phyloP scores from a whole-genome alignment of 768 basidiomycete genomes.

The Mycena kentingensis region DNA sequence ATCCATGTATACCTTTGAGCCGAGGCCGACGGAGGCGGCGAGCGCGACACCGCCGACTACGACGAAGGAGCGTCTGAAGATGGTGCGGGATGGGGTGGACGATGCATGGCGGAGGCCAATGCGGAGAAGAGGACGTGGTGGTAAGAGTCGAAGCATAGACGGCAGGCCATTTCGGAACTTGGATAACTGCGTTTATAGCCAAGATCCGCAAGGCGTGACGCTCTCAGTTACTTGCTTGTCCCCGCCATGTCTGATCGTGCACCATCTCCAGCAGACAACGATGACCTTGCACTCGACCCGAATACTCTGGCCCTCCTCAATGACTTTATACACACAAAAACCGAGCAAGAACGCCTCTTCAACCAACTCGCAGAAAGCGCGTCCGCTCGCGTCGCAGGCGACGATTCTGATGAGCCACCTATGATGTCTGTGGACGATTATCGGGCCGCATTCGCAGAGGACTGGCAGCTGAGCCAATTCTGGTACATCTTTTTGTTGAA shows the following conservation, averaged over 20 bases:
- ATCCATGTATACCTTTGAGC: constrained; percentile 11
- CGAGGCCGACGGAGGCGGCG: constrained; percentile 3
- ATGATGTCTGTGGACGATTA: constrained; percentile 44
- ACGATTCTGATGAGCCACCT: constrained; percentile 29
- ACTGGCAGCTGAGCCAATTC: constrained; percentile 55
- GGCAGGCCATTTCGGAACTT: not conserved
- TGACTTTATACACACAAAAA: constrained; percentile 40
- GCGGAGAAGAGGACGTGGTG: not conserved
- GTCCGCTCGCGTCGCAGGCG: constrained; percentile 36
- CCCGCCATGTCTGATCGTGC: not conserved
- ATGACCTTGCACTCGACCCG: constrained; percentile 38
- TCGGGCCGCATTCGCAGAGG: constrained; percentile 45
- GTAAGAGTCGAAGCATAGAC: not conserved
- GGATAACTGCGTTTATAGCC: not conserved
- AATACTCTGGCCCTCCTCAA: constrained; percentile 44
- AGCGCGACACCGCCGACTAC: constrained; percentile 15
- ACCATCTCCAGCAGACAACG: constrained; percentile 28
- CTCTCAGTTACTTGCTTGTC: no score
- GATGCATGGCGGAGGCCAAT: constrained; percentile 15
- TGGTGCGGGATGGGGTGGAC: not conserved
- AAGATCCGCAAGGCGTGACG: not conserved
- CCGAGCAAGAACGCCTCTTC: constrained; percentile 46
- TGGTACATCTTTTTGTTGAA: constrained; percentile 33
- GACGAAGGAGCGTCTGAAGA: constrained; percentile 2
- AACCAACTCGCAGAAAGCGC: constrained; percentile 40